Percentiles rank a stretch among this genome's conserved stretches.
Conservation (phyloP, 345 rosid species). For the Hibiscus trionum region DNA sequence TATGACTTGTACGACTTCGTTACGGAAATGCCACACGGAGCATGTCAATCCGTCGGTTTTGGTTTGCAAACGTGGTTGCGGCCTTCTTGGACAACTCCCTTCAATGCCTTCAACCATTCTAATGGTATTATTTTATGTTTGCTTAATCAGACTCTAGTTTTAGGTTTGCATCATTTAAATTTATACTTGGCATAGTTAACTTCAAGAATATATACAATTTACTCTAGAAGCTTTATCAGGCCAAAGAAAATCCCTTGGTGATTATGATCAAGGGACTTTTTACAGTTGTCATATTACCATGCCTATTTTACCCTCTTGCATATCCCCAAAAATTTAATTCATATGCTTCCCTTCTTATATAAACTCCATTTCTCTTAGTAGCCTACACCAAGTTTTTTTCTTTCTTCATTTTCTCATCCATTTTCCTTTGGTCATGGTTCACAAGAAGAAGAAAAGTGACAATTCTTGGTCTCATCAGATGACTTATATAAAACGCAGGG, state of each 20-base stretch:
- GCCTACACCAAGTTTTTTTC: not conserved
- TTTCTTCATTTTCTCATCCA: not conserved
- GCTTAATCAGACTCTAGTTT: not conserved
- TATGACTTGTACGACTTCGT: not conserved
- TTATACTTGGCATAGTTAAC: slow-evolving; percentile 1
- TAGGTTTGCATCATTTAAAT: not conserved
- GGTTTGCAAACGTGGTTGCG: not conserved
- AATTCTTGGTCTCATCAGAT: not conserved
- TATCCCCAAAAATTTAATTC: slow-evolving; percentile 4
- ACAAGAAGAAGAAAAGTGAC: slow-evolving; percentile 15
- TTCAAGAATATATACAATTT: not conserved
- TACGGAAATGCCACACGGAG: not conserved
- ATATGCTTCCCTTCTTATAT: not conserved
- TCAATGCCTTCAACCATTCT: not conserved
- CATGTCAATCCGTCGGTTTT: not conserved
- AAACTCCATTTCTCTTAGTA: not conserved
- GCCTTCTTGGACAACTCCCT: not conserved
- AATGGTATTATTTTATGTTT: not conserved
- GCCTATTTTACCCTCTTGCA: slow-evolving; percentile 4
- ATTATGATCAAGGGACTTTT: slow-evolving; percentile 5
- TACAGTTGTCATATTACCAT: slow-evolving; percentile 6
- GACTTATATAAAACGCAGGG: slow-evolving; percentile 25
- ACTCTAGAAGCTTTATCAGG: not conserved
- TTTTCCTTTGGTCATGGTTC: slow-evolving; percentile 8
- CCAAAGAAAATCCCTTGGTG: slow-evolving; percentile 6